Conservation (phyloP, 139 green algal species). For the Closterium sp. region DNA sequence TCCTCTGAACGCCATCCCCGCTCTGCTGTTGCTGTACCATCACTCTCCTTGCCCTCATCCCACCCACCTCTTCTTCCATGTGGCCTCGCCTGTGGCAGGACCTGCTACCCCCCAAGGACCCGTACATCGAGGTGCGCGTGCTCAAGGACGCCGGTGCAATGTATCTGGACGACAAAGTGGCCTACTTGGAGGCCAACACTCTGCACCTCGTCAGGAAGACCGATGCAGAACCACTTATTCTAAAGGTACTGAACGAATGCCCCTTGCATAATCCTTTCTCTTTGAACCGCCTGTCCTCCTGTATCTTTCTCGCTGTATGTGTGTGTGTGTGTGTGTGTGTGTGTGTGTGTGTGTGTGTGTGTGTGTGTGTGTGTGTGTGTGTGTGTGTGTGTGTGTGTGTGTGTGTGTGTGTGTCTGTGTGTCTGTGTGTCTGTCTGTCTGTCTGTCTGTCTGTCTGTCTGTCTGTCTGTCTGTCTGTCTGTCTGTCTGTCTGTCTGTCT, state of each 20-base stretch:
- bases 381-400: too few relatives aligned
- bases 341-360: too few relatives aligned
- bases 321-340: too few relatives aligned
- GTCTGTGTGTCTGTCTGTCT: too few relatives aligned
- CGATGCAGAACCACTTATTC: constrained; percentile 44
- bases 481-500: too few relatives aligned
- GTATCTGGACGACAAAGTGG: constrained; percentile 46
- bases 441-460: too few relatives aligned
- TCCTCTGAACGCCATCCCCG: too few relatives aligned
- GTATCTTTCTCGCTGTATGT: too few relatives aligned
- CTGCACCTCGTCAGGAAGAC: constrained; percentile 34
- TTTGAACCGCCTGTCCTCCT: too few relatives aligned
- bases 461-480: too few relatives aligned
- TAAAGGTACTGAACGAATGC: constrained; percentile 21
- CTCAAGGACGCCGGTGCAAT: constrained; percentile 32
- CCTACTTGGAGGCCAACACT: constrained; percentile 26
- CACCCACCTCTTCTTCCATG: background rate
- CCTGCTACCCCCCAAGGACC: constrained; percentile 42
- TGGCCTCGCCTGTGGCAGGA: constrained; percentile 18
- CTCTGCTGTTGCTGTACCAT: background rate
- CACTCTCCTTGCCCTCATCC: background rate
- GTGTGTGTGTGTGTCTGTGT: too few relatives aligned
- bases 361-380: too few relatives aligned
- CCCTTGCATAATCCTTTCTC: background rate
- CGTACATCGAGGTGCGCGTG: constrained; percentile 41